These are phyloP conservation scores for Claviceps paspali DNA, from an alignment of 2,329 filamentous ascomycete genomes.

Conservation along the genomic window DNA sequence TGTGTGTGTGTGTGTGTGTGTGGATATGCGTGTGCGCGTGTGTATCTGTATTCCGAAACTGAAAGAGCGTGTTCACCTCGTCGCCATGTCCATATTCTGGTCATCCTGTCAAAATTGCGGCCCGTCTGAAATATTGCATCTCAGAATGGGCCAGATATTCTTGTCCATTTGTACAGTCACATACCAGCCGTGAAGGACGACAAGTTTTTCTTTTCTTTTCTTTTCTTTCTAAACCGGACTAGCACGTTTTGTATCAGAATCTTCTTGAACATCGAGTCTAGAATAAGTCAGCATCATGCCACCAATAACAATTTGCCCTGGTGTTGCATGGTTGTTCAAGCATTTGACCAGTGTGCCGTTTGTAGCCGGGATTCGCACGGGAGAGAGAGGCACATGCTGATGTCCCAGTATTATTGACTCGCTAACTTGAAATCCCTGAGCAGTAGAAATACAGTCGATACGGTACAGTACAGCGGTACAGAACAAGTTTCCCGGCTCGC, in stretches of 20 bases:
- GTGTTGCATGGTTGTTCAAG: not conserved
- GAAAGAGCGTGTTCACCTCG: not conserved
- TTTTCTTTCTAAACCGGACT: not conserved
- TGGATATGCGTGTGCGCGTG: too few relatives aligned
- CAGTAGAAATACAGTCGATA: not conserved
- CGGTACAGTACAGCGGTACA: too few relatives aligned
- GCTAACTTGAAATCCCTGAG: not conserved
- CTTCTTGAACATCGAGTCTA: not conserved
- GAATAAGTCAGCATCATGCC: not conserved
- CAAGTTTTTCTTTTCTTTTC: not conserved
- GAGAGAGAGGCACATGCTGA: not conserved
- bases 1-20: too few relatives aligned
- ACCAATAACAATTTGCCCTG: not conserved
- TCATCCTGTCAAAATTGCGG: not conserved
- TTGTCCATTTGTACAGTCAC: not conserved
- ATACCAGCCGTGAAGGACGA: not conserved
- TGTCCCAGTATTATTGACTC: not conserved
- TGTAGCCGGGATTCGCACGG: not conserved
- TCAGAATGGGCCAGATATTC: not conserved
- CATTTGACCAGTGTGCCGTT: not conserved
- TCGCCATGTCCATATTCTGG: not conserved
- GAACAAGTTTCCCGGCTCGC: slow-evolving; percentile 1
- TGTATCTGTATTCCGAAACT: not conserved
- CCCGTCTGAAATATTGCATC: not conserved
- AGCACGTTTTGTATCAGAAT: not conserved